Percentiles rank a stretch among this genome's conserved stretches.
Evolutionary conservation across 106 monocot species (phyloP).

Genomic region (Posidonia australis): DNA sequence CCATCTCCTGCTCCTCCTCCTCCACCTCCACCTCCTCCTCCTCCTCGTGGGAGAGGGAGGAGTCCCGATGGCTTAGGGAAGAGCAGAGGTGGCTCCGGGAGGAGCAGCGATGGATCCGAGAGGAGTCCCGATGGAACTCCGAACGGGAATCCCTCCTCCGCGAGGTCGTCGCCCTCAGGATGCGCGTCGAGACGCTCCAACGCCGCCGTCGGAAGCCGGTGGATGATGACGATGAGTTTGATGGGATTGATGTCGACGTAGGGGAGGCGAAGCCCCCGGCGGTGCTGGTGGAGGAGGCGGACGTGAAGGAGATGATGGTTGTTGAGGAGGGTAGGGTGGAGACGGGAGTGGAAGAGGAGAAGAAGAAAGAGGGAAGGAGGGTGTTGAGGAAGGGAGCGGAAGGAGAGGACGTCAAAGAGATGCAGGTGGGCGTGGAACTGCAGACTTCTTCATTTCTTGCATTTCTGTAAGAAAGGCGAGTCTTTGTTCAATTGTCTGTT

Average conservation of each 20-base stretch:
- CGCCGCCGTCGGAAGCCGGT: not conserved
- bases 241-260: not conserved
- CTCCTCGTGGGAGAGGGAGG: conserved; percentile 48
- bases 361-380: conserved; percentile 12
- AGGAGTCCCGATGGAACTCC: conserved; percentile 61
- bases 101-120: conserved; percentile 85
- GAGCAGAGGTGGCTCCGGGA: conserved; percentile 90
- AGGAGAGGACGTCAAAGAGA: conserved; percentile 70
- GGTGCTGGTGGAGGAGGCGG: conserved; percentile 38
- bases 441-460: conserved; percentile 4
- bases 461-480: not conserved
- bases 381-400: conserved; percentile 59
- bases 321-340: conserved; percentile 14
- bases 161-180: conserved; percentile 44
- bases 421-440: conserved; percentile 54
- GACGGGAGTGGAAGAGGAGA: conserved; percentile 8
- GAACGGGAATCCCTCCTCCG: conserved; percentile 61
- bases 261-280: conserved; percentile 6
- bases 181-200: conserved; percentile 31
- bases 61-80: conserved; percentile 78
- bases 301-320: conserved; percentile 55
- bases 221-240: not conserved
- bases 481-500: too few relatives aligned
- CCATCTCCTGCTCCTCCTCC: conserved; percentile 9
- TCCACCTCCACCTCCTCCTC: conserved; percentile 12